Evolutionary conservation across 805 yeast species (phyloP).

Genomic region (Cyberlindnera misumaiensis): DNA sequence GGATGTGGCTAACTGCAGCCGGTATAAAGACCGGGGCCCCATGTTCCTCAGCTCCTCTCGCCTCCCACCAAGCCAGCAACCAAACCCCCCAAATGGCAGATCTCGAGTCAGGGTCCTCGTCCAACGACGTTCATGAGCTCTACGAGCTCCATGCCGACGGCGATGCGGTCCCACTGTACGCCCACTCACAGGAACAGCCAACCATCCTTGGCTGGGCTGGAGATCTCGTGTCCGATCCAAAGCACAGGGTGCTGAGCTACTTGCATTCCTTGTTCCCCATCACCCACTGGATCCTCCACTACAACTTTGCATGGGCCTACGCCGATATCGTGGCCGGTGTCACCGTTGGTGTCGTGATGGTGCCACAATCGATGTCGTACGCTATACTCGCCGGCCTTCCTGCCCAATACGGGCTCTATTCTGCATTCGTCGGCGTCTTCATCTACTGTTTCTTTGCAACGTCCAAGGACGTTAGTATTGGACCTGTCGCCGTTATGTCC

Average conservation of each 20-base stretch:
- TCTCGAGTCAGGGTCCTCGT: slow-evolving; percentile 2
- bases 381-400: slow-evolving; percentile 79
- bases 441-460: slow-evolving; percentile 90
- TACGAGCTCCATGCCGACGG: slow-evolving; percentile 10
- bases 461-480: slow-evolving; percentile 90
- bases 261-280: slow-evolving; percentile 69
- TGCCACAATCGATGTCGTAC: slow-evolving; percentile 94
- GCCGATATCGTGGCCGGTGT: slow-evolving; percentile 87
- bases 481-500: slow-evolving; percentile 97
- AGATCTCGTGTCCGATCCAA: slow-evolving; percentile 6
- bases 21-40: no score
- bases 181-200: slow-evolving; percentile 7
- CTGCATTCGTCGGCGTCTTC: slow-evolving; percentile 87
- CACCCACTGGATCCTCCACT: slow-evolving; percentile 75
- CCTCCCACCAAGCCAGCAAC: no score
- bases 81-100: slow-evolving; percentile 1
- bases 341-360: slow-evolving; percentile 88
- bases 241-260: slow-evolving; percentile 36
- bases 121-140: slow-evolving; percentile 5
- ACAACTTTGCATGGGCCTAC: slow-evolving; percentile 71
- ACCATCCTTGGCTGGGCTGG: slow-evolving; percentile 10
- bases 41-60: no score
- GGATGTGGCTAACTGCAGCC: no score
- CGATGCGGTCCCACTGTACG: slow-evolving; percentile 5
- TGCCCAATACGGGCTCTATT: slow-evolving; percentile 83